Base-by-base conservation (phyloP, 306 rosid species). In the Dryas octopetala region DNA sequence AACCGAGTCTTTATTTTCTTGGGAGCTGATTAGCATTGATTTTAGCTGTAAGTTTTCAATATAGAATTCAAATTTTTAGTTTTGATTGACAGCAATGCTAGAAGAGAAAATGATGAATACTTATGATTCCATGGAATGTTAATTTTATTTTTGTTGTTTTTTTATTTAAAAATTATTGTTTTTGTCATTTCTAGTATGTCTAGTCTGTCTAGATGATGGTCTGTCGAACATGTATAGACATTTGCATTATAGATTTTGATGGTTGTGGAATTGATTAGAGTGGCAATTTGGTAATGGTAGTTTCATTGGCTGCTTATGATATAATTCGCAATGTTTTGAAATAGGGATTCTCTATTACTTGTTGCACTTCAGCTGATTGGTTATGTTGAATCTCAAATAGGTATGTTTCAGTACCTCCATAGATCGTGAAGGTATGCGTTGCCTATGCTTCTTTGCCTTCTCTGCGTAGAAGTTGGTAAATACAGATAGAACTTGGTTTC, bases 341-440 rank as follows among this genome's bases (percentile, higher is more conserved):
- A 59, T 40, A 64, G 40, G 46, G 26, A 19, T 23, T 66, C 14
- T 58, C 3, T 14, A 26, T 38, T 2, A 38, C 9, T 32, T 65
- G 48, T 74, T 61, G 55, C 70, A 17, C 48, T 78, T 68, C 46
- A 70, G 74, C 66, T 53, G 49, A 61, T 71, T 54, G 2, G 46
- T 9, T 57, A 16, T 72, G 73, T 47, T 43, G 48, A 44, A 43
- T 79, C 41, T 14, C 67, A 41, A 17, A 59, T 32, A 64, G 53
- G 26, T n/a, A 45, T 65, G 54, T 19, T 64, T 53, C 44, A 2
- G 54, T 38, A 45, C 49, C 51, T 45, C 4, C 6, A 51, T 74
- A 11, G 69, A 69, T 50, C 58, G 44, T 73, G 82, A 63, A 55
- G 73, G 28, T 50, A 57, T 78, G 76, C 23, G 47, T 48, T 73